Conservation (phyloP, 2,329 filamentous ascomycete species). For the Pseudogymnoascus sp. region DNA sequence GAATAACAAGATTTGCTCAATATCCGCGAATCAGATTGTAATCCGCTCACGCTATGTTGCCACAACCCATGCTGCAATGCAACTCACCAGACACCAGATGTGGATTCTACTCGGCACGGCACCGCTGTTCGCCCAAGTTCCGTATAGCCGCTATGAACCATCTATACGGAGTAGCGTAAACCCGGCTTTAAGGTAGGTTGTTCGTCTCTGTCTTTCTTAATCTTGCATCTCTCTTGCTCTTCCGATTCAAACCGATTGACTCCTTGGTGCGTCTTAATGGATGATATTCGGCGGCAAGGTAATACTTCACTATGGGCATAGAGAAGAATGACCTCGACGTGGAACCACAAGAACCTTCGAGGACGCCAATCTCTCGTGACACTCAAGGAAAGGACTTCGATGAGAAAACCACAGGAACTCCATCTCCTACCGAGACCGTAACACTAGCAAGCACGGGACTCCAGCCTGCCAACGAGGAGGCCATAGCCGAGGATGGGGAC, state of each 20-base stretch:
- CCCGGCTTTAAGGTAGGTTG: not conserved
- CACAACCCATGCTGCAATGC: not conserved
- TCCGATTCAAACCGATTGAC: not conserved
- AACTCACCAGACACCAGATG: not conserved
- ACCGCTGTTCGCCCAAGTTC: slow-evolving; percentile 1
- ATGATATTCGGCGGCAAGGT: not conserved
- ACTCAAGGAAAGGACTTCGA: not conserved
- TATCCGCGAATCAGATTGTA: not conserved
- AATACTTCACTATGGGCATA: not conserved
- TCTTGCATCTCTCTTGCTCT: not conserved
- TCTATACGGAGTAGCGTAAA: not conserved
- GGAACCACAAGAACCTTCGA: slow-evolving; percentile 4
- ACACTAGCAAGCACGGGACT: not conserved
- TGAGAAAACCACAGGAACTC: not conserved
- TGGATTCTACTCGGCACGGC: slow-evolving; percentile 5
- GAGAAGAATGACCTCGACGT: not conserved
- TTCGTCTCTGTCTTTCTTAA: not conserved
- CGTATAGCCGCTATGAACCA: not conserved
- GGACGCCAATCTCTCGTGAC: not conserved
- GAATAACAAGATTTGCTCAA: not conserved
- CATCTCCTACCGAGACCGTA: not conserved
- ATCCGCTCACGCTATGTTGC: not conserved
- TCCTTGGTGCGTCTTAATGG: not conserved
- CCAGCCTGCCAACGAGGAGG: slow-evolving; percentile 10
- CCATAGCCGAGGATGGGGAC: slow-evolving; percentile 19